Evolutionary conservation across 1,139 yeast species (phyloP), one percentile per base, ranked within the genome.

Genomic region (Diutina sp.): DNA sequence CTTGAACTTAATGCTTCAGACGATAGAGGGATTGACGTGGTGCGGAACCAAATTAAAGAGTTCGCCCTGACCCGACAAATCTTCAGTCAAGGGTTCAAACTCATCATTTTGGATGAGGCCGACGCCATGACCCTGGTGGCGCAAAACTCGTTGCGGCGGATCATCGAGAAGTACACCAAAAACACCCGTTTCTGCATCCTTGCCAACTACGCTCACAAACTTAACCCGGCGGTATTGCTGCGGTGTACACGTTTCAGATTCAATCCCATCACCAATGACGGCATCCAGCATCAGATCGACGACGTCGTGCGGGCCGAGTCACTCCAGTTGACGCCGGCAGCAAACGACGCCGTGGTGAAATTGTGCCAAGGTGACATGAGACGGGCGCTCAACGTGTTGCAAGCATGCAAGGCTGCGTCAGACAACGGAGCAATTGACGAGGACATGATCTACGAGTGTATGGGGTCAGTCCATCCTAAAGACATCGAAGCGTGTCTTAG

Each of bases 111-210:
- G 61, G 99, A 95, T 72, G 99, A 95, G 72, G 99, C 99, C 0
- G 99, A 95, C 71, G 96, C 99, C 53, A 95, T 95, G 99, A 93
- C 99, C 1, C 85, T 87, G 59, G 96, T 87, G 9, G 99, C 99
- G 0, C 97, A 95, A 69, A 93, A 93, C 67, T 97, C 99, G 1
- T 74, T 95, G 61, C 80, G 99, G 69, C 76, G 99, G 60, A 83
- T 81, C 62, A 95, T 95, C 69, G 99, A 95, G 69, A 90, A 89
- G 67, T 93, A 90, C 67, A 91, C 99, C 32, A 87, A 89, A 65
- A 91, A 91, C 69, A 91, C 98, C 18, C 80, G 99, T 61, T 95
- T 95, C 71, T 93, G 99, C 72, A 91, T 95, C 55, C 76, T 95
- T 64, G 99, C 99, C 58, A 95, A 95, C 67, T 95, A 95, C 71